phyloP scores from a whole-genome alignment of 2,329 filamentous ascomycete species.

The Fusarium clavum region DNA sequence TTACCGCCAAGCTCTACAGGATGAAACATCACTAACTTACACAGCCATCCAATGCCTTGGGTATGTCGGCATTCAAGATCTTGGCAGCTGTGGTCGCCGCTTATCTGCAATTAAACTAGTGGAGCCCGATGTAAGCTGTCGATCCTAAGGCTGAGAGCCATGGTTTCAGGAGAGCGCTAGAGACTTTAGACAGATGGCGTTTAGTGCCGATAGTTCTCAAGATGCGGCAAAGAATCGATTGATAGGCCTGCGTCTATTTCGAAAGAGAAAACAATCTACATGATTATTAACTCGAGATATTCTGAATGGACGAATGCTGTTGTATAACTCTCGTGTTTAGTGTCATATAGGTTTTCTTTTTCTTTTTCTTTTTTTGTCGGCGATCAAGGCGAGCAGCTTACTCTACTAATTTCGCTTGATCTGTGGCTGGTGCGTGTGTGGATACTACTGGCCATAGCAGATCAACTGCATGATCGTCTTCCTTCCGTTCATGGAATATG shows the following conservation, averaged over 20 bases:
- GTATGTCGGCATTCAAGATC: background rate
- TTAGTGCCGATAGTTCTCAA: background rate
- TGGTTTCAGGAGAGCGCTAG: background rate
- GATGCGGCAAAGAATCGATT: background rate
- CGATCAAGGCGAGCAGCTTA: background rate
- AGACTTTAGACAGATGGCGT: background rate
- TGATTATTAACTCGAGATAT: too few species aligned
- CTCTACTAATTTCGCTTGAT: background rate
- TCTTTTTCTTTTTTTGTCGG: too few species aligned
- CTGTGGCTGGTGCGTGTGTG: background rate
- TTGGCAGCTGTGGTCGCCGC: slow-evolving; percentile 7
- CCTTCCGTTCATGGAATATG: background rate
- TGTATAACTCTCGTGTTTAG: too few species aligned
- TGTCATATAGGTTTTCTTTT: too few species aligned
- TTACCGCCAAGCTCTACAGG: too few species aligned
- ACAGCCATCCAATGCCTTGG: background rate
- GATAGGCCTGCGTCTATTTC: background rate
- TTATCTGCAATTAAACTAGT: slow-evolving; percentile 9
- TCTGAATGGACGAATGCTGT: too few species aligned
- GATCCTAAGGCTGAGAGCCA: background rate
- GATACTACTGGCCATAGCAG: background rate
- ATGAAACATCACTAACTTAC: too few species aligned
- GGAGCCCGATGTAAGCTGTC: slow-evolving; percentile 14
- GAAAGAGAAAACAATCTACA: too few species aligned
- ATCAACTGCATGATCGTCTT: background rate